A percentile compares a stretch with the other conserved stretches of the same genome.
phyloP scores from a whole-genome alignment of 306 rosid genomes.

The Albizia julibrissin region DNA sequence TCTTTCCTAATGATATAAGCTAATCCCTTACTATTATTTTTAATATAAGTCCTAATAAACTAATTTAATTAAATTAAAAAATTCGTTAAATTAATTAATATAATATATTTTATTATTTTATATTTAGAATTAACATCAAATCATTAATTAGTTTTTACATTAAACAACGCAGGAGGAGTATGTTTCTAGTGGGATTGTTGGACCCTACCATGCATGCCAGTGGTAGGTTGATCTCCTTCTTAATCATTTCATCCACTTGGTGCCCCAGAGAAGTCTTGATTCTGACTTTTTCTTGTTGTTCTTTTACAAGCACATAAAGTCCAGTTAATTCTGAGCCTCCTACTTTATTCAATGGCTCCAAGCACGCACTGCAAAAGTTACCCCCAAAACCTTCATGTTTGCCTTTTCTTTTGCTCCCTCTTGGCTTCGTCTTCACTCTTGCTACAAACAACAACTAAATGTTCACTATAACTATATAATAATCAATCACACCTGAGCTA shows the following conservation, averaged over 20 bases:
- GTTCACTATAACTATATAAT: neutral
- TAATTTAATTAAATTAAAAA: too few relatives aligned
- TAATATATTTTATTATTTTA: too few relatives aligned
- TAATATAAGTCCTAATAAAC: too few relatives aligned
- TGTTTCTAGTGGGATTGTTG: neutral
- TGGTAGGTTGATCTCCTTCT: slow-evolving; percentile 35
- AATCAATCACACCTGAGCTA: neutral
- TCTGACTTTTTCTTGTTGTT: slow-evolving; percentile 3
- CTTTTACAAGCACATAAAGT: neutral
- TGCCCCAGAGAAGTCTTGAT: neutral
- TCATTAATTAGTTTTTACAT: too few relatives aligned
- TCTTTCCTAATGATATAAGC: too few relatives aligned
- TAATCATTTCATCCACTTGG: slow-evolving; percentile 27
- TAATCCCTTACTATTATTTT: too few relatives aligned
- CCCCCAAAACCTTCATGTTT: slow-evolving; percentile 17
- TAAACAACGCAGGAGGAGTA: neutral
- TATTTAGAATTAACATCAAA: too few relatives aligned
- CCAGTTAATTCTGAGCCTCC: neutral
- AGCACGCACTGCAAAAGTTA: slow-evolving; percentile 32
- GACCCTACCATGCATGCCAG: slow-evolving; percentile 17
- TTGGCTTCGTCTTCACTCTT: slow-evolving; percentile 31
- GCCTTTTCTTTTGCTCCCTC: neutral
- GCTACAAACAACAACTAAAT: neutral
- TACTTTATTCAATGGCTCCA: neutral
- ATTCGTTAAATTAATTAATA: too few relatives aligned